Conservation (phyloP, 768 basidiomycete genomes). For the Pisolithus albus region DNA sequence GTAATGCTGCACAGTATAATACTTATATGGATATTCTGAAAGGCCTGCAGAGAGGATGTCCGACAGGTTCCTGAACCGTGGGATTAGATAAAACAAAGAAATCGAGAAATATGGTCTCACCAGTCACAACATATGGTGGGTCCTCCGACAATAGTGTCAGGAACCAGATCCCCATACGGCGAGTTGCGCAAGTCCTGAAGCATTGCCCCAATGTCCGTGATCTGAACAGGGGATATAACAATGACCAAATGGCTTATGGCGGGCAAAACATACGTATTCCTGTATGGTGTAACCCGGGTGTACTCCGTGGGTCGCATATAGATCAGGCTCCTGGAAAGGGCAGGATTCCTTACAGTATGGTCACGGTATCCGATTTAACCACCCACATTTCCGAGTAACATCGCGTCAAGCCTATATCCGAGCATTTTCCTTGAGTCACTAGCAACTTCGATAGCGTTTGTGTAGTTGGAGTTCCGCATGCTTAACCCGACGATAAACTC, state of each 20-base stretch:
- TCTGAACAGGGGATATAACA: slow-evolving; percentile 10
- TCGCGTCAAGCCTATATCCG: slow-evolving; percentile 26
- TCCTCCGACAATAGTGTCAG: slow-evolving; percentile 20
- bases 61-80: slow-evolving; percentile 20
- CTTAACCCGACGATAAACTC: slow-evolving; percentile 31
- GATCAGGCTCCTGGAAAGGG: slow-evolving; percentile 27
- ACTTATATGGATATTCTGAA: slow-evolving; percentile 26
- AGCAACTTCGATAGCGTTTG: slow-evolving; percentile 21
- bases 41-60: slow-evolving; percentile 27
- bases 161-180: slow-evolving; percentile 7
- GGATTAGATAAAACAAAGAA: not conserved
- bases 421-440: slow-evolving; percentile 21
- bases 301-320: slow-evolving; percentile 28
- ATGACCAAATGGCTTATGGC: not conserved
- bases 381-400: slow-evolving; percentile 31
- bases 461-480: slow-evolving; percentile 23
- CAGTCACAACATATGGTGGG: slow-evolving; percentile 30
- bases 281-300: slow-evolving; percentile 22
- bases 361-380: not conserved
- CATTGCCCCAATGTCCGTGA: slow-evolving; percentile 23
- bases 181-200: slow-evolving; percentile 22
- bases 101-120: slow-evolving; percentile 2
- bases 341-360: not conserved
- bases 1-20: slow-evolving; percentile 31
- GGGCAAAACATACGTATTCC: slow-evolving; percentile 21